Evolutionary conservation across 2,329 filamentous ascomycete genomes (phyloP), one percentile per base, ranked within the genome.

Genomic region (Dothistroma pini): DNA sequence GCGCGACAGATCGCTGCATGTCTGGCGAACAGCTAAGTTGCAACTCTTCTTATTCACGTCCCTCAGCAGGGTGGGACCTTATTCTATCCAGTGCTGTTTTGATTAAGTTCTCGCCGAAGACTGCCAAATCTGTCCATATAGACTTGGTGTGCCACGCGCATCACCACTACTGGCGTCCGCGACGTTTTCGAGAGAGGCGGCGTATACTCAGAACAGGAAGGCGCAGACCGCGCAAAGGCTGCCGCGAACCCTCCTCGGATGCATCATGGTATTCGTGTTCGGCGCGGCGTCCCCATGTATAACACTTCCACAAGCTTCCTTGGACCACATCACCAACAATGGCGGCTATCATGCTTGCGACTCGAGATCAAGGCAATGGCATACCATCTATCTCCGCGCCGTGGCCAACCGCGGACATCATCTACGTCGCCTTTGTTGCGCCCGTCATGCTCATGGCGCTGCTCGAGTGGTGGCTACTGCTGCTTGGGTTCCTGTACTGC

Each of bases 381-480:
- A 10, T 59, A 4, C 63, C 59, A 29, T 55, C 64, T 8, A 62
- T 64, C n/a, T 57, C 56, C 14, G 58, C 58, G 14, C 59, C 64
- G 58, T 74, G 72, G 72, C 68, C 69, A 1, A 58, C 66, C 22
- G 55, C 66, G 48, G 70, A 97, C 91, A 92, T 96, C 69, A 80
- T 93, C 59, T 97, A 96, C 74, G 88, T 93, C 9, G 80, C 87
- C 59, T 88, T 97, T 67, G 84, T 97, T 38, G 90, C 90, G 19
- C 76, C 88, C 7, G 81, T 97, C 54, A 91, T 97, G 87, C 70
- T 95, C 25, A 90, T 89, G 61, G 93, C 93, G 1, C 81, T 92
- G 32, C 80, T 97, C 9, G 93, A 97, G 78, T 97, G 95, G 92
- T 87, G 96, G 63, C 84, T 97, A 14, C 97, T 93, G 91, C 83